Percentiles rank a stretch among this genome's conserved stretches.
These are phyloP conservation scores for Sungouiella thailandica DNA, from an alignment of 805 yeast genomes.

Conservation along the genomic window DNA sequence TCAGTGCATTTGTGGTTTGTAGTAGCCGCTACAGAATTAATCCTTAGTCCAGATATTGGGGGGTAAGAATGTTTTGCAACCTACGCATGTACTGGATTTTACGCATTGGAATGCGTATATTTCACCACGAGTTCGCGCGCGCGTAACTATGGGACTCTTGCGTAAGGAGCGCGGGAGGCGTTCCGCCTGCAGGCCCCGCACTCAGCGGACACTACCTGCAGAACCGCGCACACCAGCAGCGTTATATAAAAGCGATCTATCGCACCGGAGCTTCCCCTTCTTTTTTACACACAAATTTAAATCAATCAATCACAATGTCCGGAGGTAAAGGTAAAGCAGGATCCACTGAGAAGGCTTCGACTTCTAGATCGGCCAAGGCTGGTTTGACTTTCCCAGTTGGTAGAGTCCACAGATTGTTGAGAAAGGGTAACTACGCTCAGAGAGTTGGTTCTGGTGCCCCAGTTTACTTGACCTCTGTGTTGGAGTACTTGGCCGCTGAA, in stretches of 20 bases:
- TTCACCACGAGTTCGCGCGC: constrained; percentile 6
- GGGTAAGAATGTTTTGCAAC: constrained; percentile 2
- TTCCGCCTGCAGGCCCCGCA: too few relatives aligned
- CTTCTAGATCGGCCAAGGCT: constrained; percentile 46
- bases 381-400: constrained; percentile 49
- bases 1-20: too few relatives aligned
- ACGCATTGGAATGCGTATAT: constrained; percentile 7
- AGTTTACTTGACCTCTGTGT: constrained; percentile 46
- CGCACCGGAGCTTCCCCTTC: constrained; percentile 6
- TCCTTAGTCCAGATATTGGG: too few relatives aligned
- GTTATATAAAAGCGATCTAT: constrained; percentile 7
- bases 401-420: constrained; percentile 47
- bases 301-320: constrained; percentile 20
- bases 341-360: constrained; percentile 43
- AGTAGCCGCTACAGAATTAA: too few relatives aligned
- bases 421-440: constrained; percentile 49
- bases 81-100: constrained; percentile 1
- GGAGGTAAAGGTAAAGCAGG: constrained; percentile 39
- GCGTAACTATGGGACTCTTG: constrained; percentile 12
- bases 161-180: constrained; percentile 11
- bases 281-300: constrained; percentile 3
- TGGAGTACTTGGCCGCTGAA: constrained; percentile 48
- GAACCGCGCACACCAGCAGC: too few relatives aligned
- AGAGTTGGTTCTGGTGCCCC: constrained; percentile 52
- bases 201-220: too few relatives aligned